Conservation (phyloP, 225 moss, liverwort and hornwort genomes). For the Asterella californica region DNA sequence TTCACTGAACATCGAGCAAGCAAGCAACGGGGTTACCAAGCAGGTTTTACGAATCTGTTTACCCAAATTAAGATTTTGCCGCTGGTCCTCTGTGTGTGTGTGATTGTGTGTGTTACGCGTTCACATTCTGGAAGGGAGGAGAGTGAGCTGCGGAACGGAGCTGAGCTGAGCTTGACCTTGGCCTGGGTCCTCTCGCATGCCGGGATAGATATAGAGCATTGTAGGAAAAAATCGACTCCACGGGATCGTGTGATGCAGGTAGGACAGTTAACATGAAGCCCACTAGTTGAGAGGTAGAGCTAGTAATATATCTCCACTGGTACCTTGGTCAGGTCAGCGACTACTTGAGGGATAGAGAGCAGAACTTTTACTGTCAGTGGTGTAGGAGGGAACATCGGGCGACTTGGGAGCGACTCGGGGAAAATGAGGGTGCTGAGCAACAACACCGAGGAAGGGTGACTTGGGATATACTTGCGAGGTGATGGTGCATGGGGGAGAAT, state of each 20-base stretch:
- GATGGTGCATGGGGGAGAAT: slow-evolving; percentile 19
- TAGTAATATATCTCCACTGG: not conserved
- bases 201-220: slow-evolving; percentile 8
- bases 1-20: not conserved
- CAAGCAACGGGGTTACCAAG: not conserved
- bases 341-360: slow-evolving; percentile 4
- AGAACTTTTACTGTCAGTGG: slow-evolving; percentile 1
- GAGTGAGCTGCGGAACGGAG: slow-evolving; percentile 5
- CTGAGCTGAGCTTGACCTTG: not conserved
- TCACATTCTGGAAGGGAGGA: slow-evolving; percentile 8
- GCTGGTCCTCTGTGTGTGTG: not conserved
- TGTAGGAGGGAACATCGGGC: slow-evolving; percentile 6
- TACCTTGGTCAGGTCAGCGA: slow-evolving; percentile 1
- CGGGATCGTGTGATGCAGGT: slow-evolving; percentile 16
- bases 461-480: slow-evolving; percentile 10
- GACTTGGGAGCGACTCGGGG: slow-evolving; percentile 18
- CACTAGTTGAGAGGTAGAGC: slow-evolving; percentile 6
- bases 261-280: slow-evolving; percentile 16
- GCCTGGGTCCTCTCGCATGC: not conserved
- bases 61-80: not conserved
- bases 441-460: slow-evolving; percentile 17
- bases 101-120: not conserved
- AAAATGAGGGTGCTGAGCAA: slow-evolving; percentile 21
- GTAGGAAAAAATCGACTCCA: slow-evolving; percentile 5
- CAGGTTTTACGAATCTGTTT: slow-evolving; percentile 8